These are phyloP conservation scores for Ustilago hordei DNA, from an alignment of 1,284 basidiomycete species.

Conservation along the genomic window DNA sequence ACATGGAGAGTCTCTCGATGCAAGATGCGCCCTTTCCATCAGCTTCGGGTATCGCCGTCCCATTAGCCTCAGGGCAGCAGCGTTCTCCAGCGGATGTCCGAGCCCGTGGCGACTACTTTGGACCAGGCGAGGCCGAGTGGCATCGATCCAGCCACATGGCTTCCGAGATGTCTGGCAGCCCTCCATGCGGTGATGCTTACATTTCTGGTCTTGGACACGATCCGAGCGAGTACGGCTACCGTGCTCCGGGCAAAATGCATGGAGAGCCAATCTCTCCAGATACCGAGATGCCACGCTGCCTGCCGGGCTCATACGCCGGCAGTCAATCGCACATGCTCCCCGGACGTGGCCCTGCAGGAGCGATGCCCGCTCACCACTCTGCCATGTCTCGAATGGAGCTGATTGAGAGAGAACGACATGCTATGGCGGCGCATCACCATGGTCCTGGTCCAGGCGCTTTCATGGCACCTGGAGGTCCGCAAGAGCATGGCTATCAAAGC, in stretches of 20 bases:
- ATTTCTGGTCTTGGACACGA: slow-evolving; percentile 11
- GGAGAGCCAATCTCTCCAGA: slow-evolving; percentile 19
- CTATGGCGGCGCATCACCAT: slow-evolving; percentile 32
- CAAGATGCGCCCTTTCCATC: slow-evolving; percentile 39
- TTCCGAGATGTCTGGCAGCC: slow-evolving; percentile 22
- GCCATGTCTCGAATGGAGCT: slow-evolving; percentile 22
- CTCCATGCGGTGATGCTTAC: slow-evolving; percentile 11
- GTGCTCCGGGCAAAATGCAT: slow-evolving; percentile 14
- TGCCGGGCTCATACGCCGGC: slow-evolving; percentile 2
- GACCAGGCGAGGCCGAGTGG: slow-evolving; percentile 23
- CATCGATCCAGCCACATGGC: slow-evolving; percentile 11
- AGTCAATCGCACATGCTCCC: slow-evolving; percentile 11
- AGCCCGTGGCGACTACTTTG: slow-evolving; percentile 44
- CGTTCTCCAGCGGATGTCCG: slow-evolving; percentile 33
- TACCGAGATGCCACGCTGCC: slow-evolving; percentile 20
- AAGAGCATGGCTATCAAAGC: slow-evolving; percentile 31
- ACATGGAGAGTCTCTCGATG: slow-evolving; percentile 52
- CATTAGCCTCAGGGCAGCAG: slow-evolving; percentile 18
- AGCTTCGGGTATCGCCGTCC: slow-evolving; percentile 38
- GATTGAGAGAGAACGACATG: slow-evolving; percentile 34
- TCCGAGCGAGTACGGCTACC: slow-evolving; percentile 23
- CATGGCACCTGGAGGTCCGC: slow-evolving; percentile 9
- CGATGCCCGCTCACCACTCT: slow-evolving; percentile 9
- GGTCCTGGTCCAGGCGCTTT: slow-evolving; percentile 4
- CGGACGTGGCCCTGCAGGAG: slow-evolving; percentile 8